Base-by-base conservation (phyloP, 768 basidiomycete genomes). In the Gymnopilus dilepis region DNA sequence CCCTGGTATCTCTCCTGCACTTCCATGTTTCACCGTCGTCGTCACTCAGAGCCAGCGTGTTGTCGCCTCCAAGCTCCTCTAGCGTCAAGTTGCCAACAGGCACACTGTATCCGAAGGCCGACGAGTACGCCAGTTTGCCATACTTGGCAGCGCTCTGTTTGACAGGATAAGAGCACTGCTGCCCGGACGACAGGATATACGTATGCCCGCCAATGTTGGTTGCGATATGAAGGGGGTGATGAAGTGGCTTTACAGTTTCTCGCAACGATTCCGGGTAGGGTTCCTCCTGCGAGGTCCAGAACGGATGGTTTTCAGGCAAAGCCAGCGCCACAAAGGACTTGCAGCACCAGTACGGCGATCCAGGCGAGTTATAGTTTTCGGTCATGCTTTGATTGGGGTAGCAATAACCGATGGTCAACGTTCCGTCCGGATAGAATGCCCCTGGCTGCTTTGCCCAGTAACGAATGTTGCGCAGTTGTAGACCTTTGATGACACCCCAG, bases 341-440 rank as follows among this genome's bases (percentile, higher is more conserved):
- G 77, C 89, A 91, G 69, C 86, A 89, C 91, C 90, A 92, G 74
- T 92, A 93, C 2, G 88, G 87, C 24, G 88, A 90, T 19, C 89
- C 89, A 17, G 86, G 85, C 4, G 89, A 88, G 70, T 92, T 91
- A 78, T 93, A 91, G 73, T 89, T 91, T 70, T 92, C 87, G 13
- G 85, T 89, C 78, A 91, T 86, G 71, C 88, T 88, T 74, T 85
- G 86, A 67, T 89, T 90, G 30, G 88, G 88, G 66, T 90, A 91
- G 48, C 77, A 76, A 69, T 80, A 91, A 2, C 89, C 90, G 65
- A 91, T 88, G 9, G 88, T 91, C 34, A 92, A 76, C 0, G 88
- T 90, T 13, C 89, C 87, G 64, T 89, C 87, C 17, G 84, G 72
- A 63, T 83, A 70, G 71, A 83, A 86, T 0, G 86, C 84, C 17